Evolutionary conservation across 495 filamentous ascomycete species (phyloP).

Genomic region (Arthonia radiata): DNA sequence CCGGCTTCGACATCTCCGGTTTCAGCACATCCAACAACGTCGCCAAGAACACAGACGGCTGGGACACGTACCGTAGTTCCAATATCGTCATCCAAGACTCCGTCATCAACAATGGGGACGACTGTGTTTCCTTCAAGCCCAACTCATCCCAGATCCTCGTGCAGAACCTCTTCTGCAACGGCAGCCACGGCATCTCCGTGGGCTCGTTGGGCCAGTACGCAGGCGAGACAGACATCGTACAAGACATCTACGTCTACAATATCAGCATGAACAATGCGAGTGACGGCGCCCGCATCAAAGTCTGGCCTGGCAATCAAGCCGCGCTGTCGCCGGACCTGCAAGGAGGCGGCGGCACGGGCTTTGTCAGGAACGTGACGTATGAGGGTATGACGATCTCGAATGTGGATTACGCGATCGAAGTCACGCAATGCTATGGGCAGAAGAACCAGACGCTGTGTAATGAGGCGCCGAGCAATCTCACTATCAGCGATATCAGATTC

Average conservation of each 20-base stretch:
- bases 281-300: constrained; percentile 46
- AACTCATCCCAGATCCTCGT: constrained; percentile 52
- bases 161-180: constrained; percentile 43
- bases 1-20: constrained; percentile 37
- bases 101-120: constrained; percentile 41
- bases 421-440: constrained; percentile 30
- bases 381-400: constrained; percentile 14
- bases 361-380: constrained; percentile 20
- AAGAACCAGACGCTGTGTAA: constrained; percentile 35
- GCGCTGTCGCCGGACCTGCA: constrained; percentile 29
- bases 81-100: constrained; percentile 45
- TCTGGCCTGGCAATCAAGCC: constrained; percentile 32
- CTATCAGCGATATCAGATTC: constrained; percentile 29
- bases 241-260: constrained; percentile 39
- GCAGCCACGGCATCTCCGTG: constrained; percentile 49
- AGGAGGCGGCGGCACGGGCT: constrained; percentile 32
- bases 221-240: constrained; percentile 38
- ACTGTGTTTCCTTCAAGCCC: constrained; percentile 59
- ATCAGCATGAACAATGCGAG: constrained; percentile 39
- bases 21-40: constrained; percentile 22
- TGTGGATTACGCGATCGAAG: constrained; percentile 23
- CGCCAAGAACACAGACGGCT: constrained; percentile 30
- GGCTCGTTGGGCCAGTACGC: constrained; percentile 44
- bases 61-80: constrained; percentile 35
- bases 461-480: constrained; percentile 29